Conservation (phyloP, 2,329 filamentous ascomycete genomes). For the Periglandula ipomoeae region DNA sequence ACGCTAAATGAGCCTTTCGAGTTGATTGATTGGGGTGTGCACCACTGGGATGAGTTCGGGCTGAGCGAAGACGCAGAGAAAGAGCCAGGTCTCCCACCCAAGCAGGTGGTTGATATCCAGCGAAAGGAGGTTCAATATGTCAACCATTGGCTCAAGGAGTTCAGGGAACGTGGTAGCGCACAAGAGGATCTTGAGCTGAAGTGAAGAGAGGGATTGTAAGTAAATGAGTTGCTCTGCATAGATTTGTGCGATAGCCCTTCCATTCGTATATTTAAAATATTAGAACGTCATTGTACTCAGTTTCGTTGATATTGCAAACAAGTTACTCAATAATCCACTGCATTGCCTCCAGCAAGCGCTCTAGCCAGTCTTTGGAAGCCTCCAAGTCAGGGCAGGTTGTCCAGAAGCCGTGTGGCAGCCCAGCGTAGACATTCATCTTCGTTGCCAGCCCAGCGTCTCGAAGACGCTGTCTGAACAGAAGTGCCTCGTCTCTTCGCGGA, state of each 20-base stretch:
- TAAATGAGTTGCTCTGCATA: too few species aligned
- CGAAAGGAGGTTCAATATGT: conserved; percentile 51
- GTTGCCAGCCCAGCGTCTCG: conserved; percentile 24
- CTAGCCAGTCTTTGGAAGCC: conserved; percentile 23
- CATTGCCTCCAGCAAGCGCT: conserved; percentile 17
- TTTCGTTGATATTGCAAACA: background rate
- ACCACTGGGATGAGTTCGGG: conserved; percentile 74
- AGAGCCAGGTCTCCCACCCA: conserved; percentile 52
- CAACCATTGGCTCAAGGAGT: conserved; percentile 57
- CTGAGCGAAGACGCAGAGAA: conserved; percentile 37
- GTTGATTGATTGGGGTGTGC: conserved; percentile 65
- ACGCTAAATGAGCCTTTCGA: conserved; percentile 61
- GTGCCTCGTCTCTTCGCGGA: too few species aligned
- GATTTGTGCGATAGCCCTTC: background rate
- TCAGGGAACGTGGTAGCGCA: background rate
- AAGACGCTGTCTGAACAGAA: conserved; percentile 34
- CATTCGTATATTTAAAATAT: background rate
- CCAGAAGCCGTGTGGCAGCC: conserved; percentile 32
- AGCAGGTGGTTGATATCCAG: conserved; percentile 50
- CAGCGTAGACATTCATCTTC: conserved; percentile 30
- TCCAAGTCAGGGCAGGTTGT: conserved; percentile 26
- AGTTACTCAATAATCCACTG: conserved; percentile 12
- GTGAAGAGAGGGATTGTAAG: background rate
- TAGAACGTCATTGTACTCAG: background rate
- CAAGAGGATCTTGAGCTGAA: background rate